Conservation (phyloP, 2,329 filamentous ascomycete species). For the Phialophora verrucosa region DNA sequence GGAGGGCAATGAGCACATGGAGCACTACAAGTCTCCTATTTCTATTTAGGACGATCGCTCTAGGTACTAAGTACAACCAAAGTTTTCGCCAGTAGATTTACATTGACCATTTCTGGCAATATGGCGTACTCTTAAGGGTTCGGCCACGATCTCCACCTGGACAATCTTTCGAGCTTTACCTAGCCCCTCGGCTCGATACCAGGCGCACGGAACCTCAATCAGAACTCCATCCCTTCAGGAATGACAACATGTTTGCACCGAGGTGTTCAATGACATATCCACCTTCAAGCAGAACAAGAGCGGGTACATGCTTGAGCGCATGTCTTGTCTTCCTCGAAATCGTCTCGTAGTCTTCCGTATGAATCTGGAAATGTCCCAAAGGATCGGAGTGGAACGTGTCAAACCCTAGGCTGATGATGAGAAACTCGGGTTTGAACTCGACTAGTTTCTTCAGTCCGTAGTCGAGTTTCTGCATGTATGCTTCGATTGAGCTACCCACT, state of each 20-base stretch:
- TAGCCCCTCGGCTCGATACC: neutral
- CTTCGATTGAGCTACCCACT: constrained; percentile 32
- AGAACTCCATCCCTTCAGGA: constrained; percentile 38
- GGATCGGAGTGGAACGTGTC: constrained; percentile 40
- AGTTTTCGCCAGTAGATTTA: no score
- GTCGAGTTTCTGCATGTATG: constrained; percentile 34
- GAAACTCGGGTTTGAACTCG: constrained; percentile 32
- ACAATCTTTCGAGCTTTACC: no score
- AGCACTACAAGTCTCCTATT: no score
- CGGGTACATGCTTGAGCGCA: constrained; percentile 28
- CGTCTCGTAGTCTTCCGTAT: constrained; percentile 37
- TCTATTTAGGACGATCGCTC: no score
- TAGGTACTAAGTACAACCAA: no score
- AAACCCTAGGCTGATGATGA: constrained; percentile 39
- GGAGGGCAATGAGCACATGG: no score
- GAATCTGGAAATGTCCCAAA: constrained; percentile 37
- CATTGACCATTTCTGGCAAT: no score
- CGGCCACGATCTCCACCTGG: no score
- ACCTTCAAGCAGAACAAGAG: constrained; percentile 38
- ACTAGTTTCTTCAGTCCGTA: constrained; percentile 26
- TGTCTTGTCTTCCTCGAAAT: constrained; percentile 34
- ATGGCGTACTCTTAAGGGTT: no score
- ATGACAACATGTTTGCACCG: constrained; percentile 38
- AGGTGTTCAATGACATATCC: constrained; percentile 40
- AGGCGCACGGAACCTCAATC: neutral